Conservation (phyloP, 192 early-diverging fungal species). For the Coemansia guatemalensis region DNA sequence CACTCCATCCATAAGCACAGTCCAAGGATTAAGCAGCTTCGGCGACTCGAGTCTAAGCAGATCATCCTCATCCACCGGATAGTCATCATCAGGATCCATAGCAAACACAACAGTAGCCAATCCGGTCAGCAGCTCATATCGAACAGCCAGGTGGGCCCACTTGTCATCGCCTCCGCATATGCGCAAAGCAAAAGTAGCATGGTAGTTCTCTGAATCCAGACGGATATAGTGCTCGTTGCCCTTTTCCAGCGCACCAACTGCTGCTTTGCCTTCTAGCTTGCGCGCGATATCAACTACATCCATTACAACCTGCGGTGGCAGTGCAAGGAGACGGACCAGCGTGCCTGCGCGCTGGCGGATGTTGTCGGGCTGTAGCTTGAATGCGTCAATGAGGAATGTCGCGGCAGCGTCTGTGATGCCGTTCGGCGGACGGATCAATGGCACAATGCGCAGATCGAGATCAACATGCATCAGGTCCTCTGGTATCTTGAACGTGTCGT, state of each 20-base stretch:
- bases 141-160: conserved; percentile 21
- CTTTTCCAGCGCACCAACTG: conserved; percentile 14
- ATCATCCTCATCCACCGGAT: neutral
- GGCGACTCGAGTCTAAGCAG: neutral
- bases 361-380: conserved; percentile 28
- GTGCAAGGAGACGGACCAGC: conserved; percentile 39
- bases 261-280: conserved; percentile 23
- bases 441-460: conserved; percentile 46
- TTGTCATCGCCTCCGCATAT: conserved; percentile 1
- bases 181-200: conserved; percentile 24
- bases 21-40: conserved; percentile 16
- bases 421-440: conserved; percentile 45
- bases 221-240: conserved; percentile 33
- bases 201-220: conserved; percentile 14
- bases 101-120: conserved; percentile 15
- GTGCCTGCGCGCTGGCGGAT: conserved; percentile 38
- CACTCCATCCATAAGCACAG: conserved; percentile 14
- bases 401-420: conserved; percentile 45
- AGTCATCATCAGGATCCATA: neutral
- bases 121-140: conserved; percentile 36
- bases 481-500: conserved; percentile 32
- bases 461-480: conserved; percentile 35
- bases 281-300: conserved; percentile 33
- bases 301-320: conserved; percentile 49
- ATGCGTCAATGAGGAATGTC: conserved; percentile 16